Evolutionary conservation across 495 filamentous ascomycete species (phyloP).

Genomic region (Penicillium cosmopolitanum): DNA sequence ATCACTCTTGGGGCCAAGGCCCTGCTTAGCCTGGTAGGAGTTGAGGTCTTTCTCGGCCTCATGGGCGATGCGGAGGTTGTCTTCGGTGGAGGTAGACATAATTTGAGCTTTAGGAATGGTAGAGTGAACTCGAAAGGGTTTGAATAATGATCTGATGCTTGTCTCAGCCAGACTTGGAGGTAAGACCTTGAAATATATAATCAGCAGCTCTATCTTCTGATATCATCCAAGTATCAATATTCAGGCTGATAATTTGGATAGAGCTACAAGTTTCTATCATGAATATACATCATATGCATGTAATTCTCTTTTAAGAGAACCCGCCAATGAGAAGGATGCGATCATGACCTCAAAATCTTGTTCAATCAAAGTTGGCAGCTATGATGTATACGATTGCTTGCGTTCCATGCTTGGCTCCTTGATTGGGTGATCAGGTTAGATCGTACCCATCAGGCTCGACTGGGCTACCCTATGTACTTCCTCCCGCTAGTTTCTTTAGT

Average conservation of each 20-base stretch:
- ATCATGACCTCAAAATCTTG: background rate
- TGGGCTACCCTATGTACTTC: too few species aligned
- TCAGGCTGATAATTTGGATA: too few species aligned
- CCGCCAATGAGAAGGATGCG: slow-evolving; percentile 7
- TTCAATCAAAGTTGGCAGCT: slow-evolving; percentile 10
- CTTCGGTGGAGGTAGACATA: slow-evolving; percentile 43
- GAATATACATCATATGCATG: slow-evolving; percentile 45
- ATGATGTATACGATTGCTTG: slow-evolving; percentile 8
- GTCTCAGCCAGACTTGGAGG: too few species aligned
- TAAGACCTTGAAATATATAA: too few species aligned
- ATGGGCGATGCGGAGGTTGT: slow-evolving; percentile 39
- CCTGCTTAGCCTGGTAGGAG: slow-evolving; percentile 54
- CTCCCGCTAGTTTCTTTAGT: background rate
- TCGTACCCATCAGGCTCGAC: too few species aligned
- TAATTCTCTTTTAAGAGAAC: slow-evolving; percentile 19
- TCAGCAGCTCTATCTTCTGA: background rate
- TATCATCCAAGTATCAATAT: background rate
- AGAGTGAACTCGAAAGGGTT: background rate
- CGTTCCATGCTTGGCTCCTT: too few species aligned
- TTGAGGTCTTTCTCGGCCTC: slow-evolving; percentile 59
- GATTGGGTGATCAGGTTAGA: too few species aligned
- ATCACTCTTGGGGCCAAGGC: slow-evolving; percentile 45
- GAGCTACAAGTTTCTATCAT: slow-evolving; percentile 34
- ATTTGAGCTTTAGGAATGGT: slow-evolving; percentile 1
- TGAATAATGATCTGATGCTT: too few species aligned